Percentiles rank a stretch among this genome's conserved stretches.
Conservation (phyloP, 148 eudicot genomes). For the Limonium bicolor region DNA sequence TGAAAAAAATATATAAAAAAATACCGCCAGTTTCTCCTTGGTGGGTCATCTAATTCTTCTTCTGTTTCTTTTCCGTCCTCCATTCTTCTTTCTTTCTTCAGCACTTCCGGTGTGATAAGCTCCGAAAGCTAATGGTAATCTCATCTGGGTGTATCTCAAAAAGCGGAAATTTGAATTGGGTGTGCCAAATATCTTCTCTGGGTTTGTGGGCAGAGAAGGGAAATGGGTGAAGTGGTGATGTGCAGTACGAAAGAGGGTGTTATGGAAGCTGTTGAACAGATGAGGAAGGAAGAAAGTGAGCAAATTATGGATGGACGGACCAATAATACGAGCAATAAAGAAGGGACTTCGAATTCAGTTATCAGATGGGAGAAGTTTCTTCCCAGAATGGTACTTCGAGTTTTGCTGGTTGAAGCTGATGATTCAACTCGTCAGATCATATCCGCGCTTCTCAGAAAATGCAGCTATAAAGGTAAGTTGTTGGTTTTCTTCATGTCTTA, state of each 20-base stretch:
- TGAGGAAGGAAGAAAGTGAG: slow-evolving; percentile 4
- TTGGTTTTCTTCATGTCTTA: neutral
- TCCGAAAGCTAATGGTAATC: too few species aligned
- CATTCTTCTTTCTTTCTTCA: too few species aligned
- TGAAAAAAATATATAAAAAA: too few species aligned
- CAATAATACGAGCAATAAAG: slow-evolving; percentile 11
- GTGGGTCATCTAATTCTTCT: too few species aligned
- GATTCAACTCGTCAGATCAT: slow-evolving; percentile 81
- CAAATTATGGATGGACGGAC: slow-evolving; percentile 3
- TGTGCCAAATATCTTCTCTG: too few species aligned
- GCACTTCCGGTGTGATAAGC: too few species aligned
- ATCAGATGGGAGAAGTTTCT: slow-evolving; percentile 54
- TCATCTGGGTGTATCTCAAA: too few species aligned
- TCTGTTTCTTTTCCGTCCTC: too few species aligned
- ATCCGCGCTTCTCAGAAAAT: slow-evolving; percentile 78
- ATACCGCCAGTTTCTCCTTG: too few species aligned
- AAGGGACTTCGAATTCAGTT: slow-evolving; percentile 15
- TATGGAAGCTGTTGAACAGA: slow-evolving; percentile 13
- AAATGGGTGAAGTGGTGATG: slow-evolving; percentile 44
- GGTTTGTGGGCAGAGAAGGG: neutral
- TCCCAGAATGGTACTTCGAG: slow-evolving; percentile 40
- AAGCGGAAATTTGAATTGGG: too few species aligned
- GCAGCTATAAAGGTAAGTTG: slow-evolving; percentile 58
- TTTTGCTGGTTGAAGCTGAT: slow-evolving; percentile 79
- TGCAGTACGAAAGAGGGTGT: slow-evolving; percentile 20